phyloP scores from a whole-genome alignment of 768 basidiomycete genomes.

The Suillus plorans region DNA sequence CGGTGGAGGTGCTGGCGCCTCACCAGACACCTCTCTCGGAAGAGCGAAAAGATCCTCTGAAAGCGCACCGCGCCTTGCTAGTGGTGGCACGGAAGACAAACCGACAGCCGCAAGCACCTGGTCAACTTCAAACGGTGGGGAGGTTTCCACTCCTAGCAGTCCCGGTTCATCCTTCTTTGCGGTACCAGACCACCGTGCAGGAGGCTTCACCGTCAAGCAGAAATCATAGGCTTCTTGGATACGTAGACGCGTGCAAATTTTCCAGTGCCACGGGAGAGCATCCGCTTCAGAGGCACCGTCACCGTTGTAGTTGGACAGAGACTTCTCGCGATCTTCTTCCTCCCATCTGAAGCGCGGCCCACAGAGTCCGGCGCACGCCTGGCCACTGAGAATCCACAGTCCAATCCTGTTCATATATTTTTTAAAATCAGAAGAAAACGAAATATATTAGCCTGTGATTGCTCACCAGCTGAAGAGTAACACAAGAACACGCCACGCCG shows the following conservation, averaged over 20 bases:
- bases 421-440: not conserved
- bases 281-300: constrained; percentile 43
- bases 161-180: constrained; percentile 31
- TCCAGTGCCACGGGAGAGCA: constrained; percentile 78
- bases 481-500: constrained; percentile 70
- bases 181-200: constrained; percentile 34
- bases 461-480: constrained; percentile 70
- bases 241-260: constrained; percentile 64
- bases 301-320: constrained; percentile 43
- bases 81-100: constrained; percentile 47
- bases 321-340: constrained; percentile 71
- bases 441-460: not conserved
- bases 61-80: constrained; percentile 58
- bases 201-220: constrained; percentile 53
- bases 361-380: constrained; percentile 78
- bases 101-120: constrained; percentile 59
- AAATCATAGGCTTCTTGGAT: constrained; percentile 83
- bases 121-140: constrained; percentile 48
- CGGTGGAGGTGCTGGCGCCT: constrained; percentile 20
- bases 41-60: constrained; percentile 64
- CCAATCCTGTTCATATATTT: constrained; percentile 50
- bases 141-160: constrained; percentile 29
- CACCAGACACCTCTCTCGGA: constrained; percentile 37
- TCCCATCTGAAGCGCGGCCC: constrained; percentile 86
- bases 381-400: constrained; percentile 76